Base-by-base conservation (phyloP, 768 basidiomycete genomes). In the Suillus variegatus region DNA sequence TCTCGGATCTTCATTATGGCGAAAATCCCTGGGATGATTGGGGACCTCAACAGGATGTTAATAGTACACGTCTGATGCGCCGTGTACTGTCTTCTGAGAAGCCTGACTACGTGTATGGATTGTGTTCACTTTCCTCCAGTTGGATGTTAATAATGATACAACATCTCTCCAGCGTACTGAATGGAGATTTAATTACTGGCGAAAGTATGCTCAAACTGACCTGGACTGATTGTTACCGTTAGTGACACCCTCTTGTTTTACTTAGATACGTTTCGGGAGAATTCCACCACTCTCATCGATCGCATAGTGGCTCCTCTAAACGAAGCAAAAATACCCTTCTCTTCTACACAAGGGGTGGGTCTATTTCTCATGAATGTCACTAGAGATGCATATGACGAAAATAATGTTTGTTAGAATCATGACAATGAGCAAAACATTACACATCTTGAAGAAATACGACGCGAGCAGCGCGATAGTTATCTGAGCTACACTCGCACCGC, bases 1-100 rank as follows among this genome's bases (percentile, higher is more conserved):
- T 92, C 73, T 90, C 89, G 8, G 91, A 93, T 69, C 74, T 92
- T 38, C 91, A 92, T 71, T 91, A 83, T 66, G 91, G 91, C 35
- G 91, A 92, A 75, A 88, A 90, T 68, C 88, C 89, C 9, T 88
- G 87, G 85, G 87, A 87, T 62, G 73, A 66, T 9, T 89, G 88
- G 86, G 90, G 91, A 0, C 86, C 86, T 22, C 77, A 82, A 68
- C 88, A 92, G 69, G 91, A 93, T 66, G 73, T 77, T 32, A 88
- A 89, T 51, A 91, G 88, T 65, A 81, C 81, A 12, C 76, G 76
- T 6, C 72, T 93, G 64, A 89, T 90, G 85, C 79, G 82, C 25
- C 77, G 69, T 2, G 80, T 92, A 22, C 71, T 93, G 35, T 72
- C 76, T 3, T 76, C 84, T 57, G 90, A 92, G 75, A 77, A 78